phyloP scores from a whole-genome alignment of 2,329 filamentous ascomycete genomes.

The Aspergillus niger region DNA sequence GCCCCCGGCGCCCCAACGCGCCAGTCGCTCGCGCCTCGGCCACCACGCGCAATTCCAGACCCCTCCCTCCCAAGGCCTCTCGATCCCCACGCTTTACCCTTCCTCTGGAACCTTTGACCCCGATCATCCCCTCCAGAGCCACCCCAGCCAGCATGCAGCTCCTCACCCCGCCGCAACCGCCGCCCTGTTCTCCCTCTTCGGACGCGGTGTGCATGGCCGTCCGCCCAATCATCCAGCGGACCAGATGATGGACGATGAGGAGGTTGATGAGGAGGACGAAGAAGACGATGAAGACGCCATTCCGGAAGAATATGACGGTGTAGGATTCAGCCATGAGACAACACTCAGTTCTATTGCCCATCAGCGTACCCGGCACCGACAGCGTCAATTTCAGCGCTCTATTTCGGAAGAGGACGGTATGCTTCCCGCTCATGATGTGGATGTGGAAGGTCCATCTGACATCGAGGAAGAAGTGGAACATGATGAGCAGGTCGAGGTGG shows the following conservation, averaged over 20 bases:
- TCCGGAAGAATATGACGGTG: too few relatives aligned
- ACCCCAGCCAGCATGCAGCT: neutral
- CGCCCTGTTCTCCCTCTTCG: constrained; percentile 26
- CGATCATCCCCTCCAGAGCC: constrained; percentile 23
- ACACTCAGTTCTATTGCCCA: too few relatives aligned
- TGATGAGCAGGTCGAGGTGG: constrained; percentile 13
- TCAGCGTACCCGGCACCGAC: too few relatives aligned
- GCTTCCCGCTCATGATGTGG: neutral
- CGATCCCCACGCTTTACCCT: constrained; percentile 30
- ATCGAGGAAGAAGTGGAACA: neutral
- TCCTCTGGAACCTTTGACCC: constrained; percentile 30
- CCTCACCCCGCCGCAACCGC: constrained; percentile 21
- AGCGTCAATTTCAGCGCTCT: too few relatives aligned
- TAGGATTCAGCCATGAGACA: too few relatives aligned
- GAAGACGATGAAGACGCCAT: neutral
- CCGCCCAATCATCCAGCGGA: constrained; percentile 5
- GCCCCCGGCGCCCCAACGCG: constrained; percentile 16
- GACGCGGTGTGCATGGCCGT: constrained; percentile 15
- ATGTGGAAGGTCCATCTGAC: neutral
- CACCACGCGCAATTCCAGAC: constrained; percentile 35
- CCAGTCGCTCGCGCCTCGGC: constrained; percentile 15
- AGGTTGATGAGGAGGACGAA: neutral
- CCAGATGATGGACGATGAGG: constrained; percentile 9
- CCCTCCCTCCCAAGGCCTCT: constrained; percentile 33
- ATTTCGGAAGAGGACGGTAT: neutral